Evolutionary conservation across 495 filamentous ascomycete species (phyloP).

Genomic region (Jackrogersella multiformis): DNA sequence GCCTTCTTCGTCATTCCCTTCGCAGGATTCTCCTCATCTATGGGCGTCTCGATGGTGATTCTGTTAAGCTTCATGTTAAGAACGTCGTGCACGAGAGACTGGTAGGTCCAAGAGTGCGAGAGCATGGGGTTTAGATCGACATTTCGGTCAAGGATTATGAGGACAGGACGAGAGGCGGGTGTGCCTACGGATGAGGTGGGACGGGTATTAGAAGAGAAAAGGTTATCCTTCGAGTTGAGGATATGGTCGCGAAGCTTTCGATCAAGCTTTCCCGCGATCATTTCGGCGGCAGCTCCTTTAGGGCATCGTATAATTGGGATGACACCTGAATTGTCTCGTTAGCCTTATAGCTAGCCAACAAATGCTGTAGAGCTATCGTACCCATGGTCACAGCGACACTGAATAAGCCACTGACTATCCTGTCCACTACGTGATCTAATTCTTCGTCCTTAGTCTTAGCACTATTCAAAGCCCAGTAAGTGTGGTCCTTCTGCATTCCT

Average conservation of each 20-base stretch:
- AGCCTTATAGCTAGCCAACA: conserved; percentile 12
- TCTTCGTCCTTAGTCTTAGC: conserved; percentile 89
- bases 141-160: conserved; percentile 92
- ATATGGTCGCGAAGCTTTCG: conserved; percentile 96
- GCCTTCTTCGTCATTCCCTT: conserved; percentile 80
- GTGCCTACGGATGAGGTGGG: conserved; percentile 58
- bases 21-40: conserved; percentile 76
- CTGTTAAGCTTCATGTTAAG: conserved; percentile 93
- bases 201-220: conserved; percentile 70
- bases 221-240: conserved; percentile 95
- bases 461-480: conserved; percentile 96
- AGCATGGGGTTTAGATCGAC: conserved; percentile 98
- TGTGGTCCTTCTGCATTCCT: conserved; percentile 81
- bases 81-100: conserved; percentile 94
- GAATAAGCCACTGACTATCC: conserved; percentile 92
- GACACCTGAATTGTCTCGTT: conserved; percentile 61
- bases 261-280: conserved; percentile 93
- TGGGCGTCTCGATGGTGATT: conserved; percentile 88
- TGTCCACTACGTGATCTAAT: conserved; percentile 84
- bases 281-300: conserved; percentile 90
- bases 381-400: conserved; percentile 98
- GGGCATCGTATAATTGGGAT: conserved; percentile 95
- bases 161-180: conserved; percentile 77
- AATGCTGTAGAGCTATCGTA: conserved; percentile 48
- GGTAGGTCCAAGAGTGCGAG: conserved; percentile 98